Conservation (phyloP, 352 stramenopile genomes). For the Pythium sp. region DNA sequence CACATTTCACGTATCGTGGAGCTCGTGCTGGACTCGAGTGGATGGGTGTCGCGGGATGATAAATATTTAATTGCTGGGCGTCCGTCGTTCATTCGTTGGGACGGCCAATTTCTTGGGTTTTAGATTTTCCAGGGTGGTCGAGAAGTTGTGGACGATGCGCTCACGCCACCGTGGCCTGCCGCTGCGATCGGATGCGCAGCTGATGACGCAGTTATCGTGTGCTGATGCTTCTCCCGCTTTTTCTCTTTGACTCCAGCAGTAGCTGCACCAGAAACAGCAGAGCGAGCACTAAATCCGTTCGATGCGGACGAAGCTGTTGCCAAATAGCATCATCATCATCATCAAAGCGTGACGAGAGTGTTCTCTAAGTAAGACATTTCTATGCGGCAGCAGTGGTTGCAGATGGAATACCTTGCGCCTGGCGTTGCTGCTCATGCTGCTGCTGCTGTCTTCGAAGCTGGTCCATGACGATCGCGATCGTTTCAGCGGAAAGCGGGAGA, state of each 20-base stretch:
- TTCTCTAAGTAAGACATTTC: neutral
- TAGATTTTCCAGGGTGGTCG: constrained; percentile 22
- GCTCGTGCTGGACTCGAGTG: neutral
- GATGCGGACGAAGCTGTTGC: constrained; percentile 1
- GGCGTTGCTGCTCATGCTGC: constrained; percentile 13
- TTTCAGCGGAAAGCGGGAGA: constrained; percentile 53
- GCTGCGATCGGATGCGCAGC: neutral
- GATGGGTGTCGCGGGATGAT: neutral
- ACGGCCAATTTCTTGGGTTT: neutral
- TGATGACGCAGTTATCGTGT: neutral
- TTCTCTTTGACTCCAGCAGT: constrained; percentile 3
- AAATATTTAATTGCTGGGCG: constrained; percentile 4
- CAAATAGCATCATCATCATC: constrained; percentile 5
- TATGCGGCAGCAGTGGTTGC: constrained; percentile 7
- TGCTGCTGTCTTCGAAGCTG: constrained; percentile 34
- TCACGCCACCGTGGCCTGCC: neutral
- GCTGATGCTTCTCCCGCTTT: constrained; percentile 7
- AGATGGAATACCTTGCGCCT: constrained; percentile 10
- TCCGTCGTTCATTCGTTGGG: neutral
- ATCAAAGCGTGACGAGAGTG: neutral
- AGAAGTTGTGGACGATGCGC: constrained; percentile 3
- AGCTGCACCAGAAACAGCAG: neutral
- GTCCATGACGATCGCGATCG: constrained; percentile 44
- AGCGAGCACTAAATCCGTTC: neutral
- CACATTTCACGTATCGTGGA: neutral